These are phyloP conservation scores for Fusarium albidum DNA, from an alignment of 2,329 filamentous ascomycete species.

Conservation along the genomic window DNA sequence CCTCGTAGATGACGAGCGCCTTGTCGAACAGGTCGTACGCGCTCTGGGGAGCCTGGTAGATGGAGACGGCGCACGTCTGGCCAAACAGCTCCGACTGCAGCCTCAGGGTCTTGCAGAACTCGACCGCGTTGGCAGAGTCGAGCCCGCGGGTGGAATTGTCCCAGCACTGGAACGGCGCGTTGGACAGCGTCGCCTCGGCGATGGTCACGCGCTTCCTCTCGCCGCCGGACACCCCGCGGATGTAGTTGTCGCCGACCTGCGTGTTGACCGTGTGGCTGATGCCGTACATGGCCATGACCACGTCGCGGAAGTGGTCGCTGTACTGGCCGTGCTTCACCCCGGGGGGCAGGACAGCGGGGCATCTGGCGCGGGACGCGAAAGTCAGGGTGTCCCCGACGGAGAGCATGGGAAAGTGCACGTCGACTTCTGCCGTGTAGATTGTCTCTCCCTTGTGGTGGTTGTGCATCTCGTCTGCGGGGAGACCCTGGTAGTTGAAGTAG, in stretches of 20 bases:
- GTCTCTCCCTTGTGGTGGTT: conserved; percentile 28
- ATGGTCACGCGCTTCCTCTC: conserved; percentile 82
- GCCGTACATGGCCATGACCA: conserved; percentile 70
- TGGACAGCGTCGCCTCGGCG: conserved; percentile 70
- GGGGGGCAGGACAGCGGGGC: conserved; percentile 66
- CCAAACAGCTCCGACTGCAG: conserved; percentile 40
- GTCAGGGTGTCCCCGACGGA: conserved; percentile 70
- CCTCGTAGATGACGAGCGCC: conserved; percentile 71
- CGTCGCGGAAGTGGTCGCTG: conserved; percentile 67
- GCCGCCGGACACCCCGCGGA: conserved; percentile 78
- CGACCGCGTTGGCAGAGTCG: conserved; percentile 42
- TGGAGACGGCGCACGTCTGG: conserved; percentile 37
- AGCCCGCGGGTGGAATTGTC: conserved; percentile 44
- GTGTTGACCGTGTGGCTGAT: conserved; percentile 78
- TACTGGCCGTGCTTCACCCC: conserved; percentile 61
- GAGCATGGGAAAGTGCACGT: conserved; percentile 57
- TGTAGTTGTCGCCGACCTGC: conserved; percentile 72
- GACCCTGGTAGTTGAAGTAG: conserved; percentile 36
- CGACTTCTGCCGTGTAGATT: conserved; percentile 36
- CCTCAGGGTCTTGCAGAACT: conserved; percentile 40
- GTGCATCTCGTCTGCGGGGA: conserved; percentile 30
- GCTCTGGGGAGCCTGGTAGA: conserved; percentile 71
- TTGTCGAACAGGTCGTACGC: conserved; percentile 73
- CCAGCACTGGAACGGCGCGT: conserved; percentile 51
- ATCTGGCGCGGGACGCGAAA: conserved; percentile 69